A percentile compares a stretch with the other conserved stretches of the same genome.
Evolutionary conservation across 257 asterid genomes (phyloP).

Genomic region (Dorcoceras hygrometricum): DNA sequence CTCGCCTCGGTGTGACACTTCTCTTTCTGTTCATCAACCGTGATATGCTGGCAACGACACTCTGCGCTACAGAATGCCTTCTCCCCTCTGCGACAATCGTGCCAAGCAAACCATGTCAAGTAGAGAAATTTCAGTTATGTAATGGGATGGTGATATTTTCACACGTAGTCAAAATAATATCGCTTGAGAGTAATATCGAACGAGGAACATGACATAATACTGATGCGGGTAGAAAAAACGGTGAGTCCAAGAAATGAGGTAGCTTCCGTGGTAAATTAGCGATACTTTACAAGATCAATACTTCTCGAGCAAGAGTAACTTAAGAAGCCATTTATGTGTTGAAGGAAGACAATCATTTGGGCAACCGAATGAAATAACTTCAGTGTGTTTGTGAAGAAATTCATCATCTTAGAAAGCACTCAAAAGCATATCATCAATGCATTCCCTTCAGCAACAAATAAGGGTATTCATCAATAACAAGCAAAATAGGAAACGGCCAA

Average conservation of each 20-base stretch:
- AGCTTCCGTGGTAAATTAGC: not conserved
- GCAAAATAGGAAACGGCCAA: conserved; percentile 24
- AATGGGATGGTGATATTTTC: conserved; percentile 8
- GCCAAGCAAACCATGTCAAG: conserved; percentile 6
- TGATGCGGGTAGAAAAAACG: not conserved
- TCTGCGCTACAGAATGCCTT: conserved; percentile 61
- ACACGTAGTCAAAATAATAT: conserved; percentile 11
- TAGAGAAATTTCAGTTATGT: not conserved
- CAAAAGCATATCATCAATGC: conserved; percentile 10
- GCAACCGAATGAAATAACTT: not conserved
- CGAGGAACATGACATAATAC: too few relatives aligned
- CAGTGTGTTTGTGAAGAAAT: conserved; percentile 12
- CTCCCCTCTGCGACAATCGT: conserved; percentile 46
- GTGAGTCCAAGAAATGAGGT: not conserved
- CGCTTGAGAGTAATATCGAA: not conserved
- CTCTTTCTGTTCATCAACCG: conserved; percentile 47
- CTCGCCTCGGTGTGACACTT: conserved; percentile 37
- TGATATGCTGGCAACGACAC: conserved; percentile 49
- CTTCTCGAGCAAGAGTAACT: not conserved
- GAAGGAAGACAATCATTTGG: conserved; percentile 4
- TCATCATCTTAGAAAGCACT: not conserved
- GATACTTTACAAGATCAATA: not conserved
- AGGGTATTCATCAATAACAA: conserved; percentile 25
- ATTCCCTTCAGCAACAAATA: conserved; percentile 23
- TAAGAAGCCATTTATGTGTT: not conserved